Evolutionary conservation across 208 protist species (phyloP), one percentile per base, ranked within the genome.

Genomic region (Lotmaria passim): DNA sequence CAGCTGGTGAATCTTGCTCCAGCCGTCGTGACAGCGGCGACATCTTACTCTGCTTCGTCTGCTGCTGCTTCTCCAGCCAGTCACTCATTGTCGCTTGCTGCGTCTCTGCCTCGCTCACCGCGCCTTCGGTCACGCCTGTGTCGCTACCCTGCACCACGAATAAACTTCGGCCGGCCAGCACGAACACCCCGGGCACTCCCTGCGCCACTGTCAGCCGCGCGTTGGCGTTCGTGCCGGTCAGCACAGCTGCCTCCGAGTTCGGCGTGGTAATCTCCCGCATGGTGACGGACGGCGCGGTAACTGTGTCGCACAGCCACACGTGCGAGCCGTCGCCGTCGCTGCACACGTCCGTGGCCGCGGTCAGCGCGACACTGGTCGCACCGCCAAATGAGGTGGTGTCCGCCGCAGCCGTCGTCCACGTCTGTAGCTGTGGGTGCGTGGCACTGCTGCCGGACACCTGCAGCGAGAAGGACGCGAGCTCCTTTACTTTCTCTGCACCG

Each of bases 241-340:
- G 74, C 48, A 60, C 62, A 8, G 77, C 19, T 60, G 73, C 68
- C 30, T 39, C 61, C 30, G 39, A 39, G 17, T 39, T 7, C 24
- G 52, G 23, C 5, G 67, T 56, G 17, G 51, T 47, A 19, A 84
- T 57, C 51, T 83, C 52, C 8, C 69, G 55, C 41, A 89, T 51
- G 34, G 73, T 24, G 8, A 86, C 76, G 1, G 62, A 23, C 21
- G 73, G 52, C 1, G 66, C 68, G 7, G 79, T 77, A 24, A 67
- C 56, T 7, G 52, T 67, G 65, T 83, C 83, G 23, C 81, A 77
- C 19, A 74, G 41, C 79, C 75, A 89, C 48, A 83, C 57, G 26
- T 65, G 61, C 7, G 64, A 56, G 31, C 67, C 69, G 24, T 75
- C 64, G 33, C 44, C 38, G 50, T 77, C 71, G 57, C 79, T 72